phyloP scores from a whole-genome alignment of 176 grass and related monocot genomes.

The Triticum turgidum region DNA sequence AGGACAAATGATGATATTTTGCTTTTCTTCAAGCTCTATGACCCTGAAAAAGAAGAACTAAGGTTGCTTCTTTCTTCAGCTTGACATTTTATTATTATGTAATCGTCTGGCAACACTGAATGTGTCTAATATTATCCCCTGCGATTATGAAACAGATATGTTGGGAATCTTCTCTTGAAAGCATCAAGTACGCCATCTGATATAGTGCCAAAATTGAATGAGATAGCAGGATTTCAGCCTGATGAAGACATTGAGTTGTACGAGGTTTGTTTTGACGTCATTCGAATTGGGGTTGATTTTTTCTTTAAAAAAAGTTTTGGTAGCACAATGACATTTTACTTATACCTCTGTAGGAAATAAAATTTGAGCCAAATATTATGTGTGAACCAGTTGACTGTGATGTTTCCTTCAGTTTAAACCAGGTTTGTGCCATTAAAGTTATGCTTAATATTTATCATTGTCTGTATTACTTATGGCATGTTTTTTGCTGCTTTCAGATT shows the following conservation, averaged over 20 bases:
- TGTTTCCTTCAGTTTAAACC: constrained; percentile 45
- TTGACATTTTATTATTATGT: background rate
- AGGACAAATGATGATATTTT: constrained; percentile 86
- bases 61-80: constrained; percentile 48
- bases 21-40: constrained; percentile 90
- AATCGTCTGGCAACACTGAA: background rate
- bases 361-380: constrained; percentile 77
- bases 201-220: constrained; percentile 71
- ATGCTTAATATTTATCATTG: background rate
- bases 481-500: constrained; percentile 57
- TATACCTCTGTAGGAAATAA: constrained; percentile 64
- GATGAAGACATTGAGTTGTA: constrained; percentile 90
- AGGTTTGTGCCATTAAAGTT: constrained; percentile 46
- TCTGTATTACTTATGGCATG: constrained; percentile 31
- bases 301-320: background rate
- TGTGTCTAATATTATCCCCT: constrained; percentile 25
- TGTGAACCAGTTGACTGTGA: constrained; percentile 43
- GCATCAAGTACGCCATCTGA: constrained; percentile 67
- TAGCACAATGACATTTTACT: constrained; percentile 12
- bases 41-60: constrained; percentile 90
- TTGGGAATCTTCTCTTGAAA: constrained; percentile 67
- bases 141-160: constrained; percentile 62
- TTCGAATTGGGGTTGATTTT: background rate
- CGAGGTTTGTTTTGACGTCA: constrained; percentile 47
- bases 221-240: constrained; percentile 66